A percentile compares a stretch with the other conserved stretches of the same genome.
Conservation (phyloP, 2,329 filamentous ascomycete genomes). For the Aspergillus sp. region DNA sequence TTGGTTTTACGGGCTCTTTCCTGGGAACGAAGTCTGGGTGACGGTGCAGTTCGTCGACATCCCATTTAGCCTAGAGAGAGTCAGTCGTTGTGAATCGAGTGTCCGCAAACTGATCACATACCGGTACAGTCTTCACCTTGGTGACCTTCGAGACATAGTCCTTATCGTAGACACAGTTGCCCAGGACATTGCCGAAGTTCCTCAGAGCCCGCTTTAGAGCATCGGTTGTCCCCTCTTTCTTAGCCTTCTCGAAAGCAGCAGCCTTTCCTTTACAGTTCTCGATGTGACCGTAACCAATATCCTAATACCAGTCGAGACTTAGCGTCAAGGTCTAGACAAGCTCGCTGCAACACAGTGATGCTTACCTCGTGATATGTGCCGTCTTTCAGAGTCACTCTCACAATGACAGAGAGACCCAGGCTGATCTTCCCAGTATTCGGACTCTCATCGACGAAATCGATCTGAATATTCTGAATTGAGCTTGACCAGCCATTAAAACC, state of each 20-base stretch:
- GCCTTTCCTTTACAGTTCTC: slow-evolving; percentile 96
- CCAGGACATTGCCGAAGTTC: slow-evolving; percentile 92
- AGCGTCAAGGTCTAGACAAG: slow-evolving; percentile 5
- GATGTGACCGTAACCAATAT: slow-evolving; percentile 94
- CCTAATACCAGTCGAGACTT: slow-evolving; percentile 45
- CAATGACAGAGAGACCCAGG: slow-evolving; percentile 84
- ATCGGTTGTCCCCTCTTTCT: slow-evolving; percentile 97
- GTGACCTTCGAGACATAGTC: slow-evolving; percentile 87
- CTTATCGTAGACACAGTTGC: slow-evolving; percentile 99
- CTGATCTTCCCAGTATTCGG: slow-evolving; percentile 75
- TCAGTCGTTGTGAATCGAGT: slow-evolving; percentile 16
- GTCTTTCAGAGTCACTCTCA: slow-evolving; percentile 85
- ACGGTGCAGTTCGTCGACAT: slow-evolving; percentile 76
- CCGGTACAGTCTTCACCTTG: slow-evolving; percentile 77
- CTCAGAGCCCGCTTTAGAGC: slow-evolving; percentile 84
- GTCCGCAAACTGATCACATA: slow-evolving; percentile 27
- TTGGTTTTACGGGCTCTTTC: slow-evolving; percentile 52
- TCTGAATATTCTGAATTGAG: slow-evolving; percentile 89
- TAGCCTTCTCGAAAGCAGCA: slow-evolving; percentile 95
- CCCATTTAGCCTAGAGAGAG: slow-evolving; percentile 62
- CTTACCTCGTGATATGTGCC: slow-evolving; percentile 86
- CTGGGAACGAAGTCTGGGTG: slow-evolving; percentile 73
- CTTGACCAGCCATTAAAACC: slow-evolving; percentile 98
- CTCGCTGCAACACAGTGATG: background rate
- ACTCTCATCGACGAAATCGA: slow-evolving; percentile 93